Base-by-base conservation (phyloP, 1,139 yeast genomes). In the Sugiyamaella japonica region DNA sequence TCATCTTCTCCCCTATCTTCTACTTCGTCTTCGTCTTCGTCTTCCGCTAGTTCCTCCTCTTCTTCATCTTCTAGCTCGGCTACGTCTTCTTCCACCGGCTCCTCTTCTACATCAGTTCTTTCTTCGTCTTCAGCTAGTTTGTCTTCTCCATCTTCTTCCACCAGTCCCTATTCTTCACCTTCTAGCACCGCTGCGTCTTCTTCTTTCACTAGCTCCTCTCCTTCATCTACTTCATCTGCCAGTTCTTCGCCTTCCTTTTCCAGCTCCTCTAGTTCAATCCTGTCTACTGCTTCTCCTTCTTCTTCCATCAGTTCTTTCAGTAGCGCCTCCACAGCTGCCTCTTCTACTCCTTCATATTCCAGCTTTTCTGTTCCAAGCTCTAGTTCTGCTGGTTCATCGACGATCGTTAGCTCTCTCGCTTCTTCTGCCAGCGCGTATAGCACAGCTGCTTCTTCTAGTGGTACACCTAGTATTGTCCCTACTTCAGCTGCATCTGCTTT, bases 381-480 rank as follows among this genome's bases (percentile, higher is more conserved):
- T 9, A 28, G 31, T 28, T 28, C 31, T 7, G 31, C 31, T 28
- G 9, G 4, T 36, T 9, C 31, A 5, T 43, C 48, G 7, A 15
- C 17, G 5, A 12, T 28, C 15, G 37, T 8, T 25, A 34, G 34
- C 16, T 36, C 50, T 3, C 7, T 29, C 8, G 50, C 50, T 37
- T 13, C 45, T 17, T 28, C 31, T 28, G 6, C 31, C 34, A 32
- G 41, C 3, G 53, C 42, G 28, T 10, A 50, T 15, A 10, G 43
- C 32, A n/a, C 47, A 8, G 40, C 51, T 43, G 45, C 57, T 31
- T 51, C 51, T 23, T 48, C 51, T 29, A 29, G 34, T 29, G 34
- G n/a, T 10, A 12, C n/a, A 29, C 7, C n/a, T 42, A 42, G 42
- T 38, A 23, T 39, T 34, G 53, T 50, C 1, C 23, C 54, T n/a